Evolutionary conservation across 768 basidiomycete species (phyloP).

Genomic region (Leucocoprinus sp.): DNA sequence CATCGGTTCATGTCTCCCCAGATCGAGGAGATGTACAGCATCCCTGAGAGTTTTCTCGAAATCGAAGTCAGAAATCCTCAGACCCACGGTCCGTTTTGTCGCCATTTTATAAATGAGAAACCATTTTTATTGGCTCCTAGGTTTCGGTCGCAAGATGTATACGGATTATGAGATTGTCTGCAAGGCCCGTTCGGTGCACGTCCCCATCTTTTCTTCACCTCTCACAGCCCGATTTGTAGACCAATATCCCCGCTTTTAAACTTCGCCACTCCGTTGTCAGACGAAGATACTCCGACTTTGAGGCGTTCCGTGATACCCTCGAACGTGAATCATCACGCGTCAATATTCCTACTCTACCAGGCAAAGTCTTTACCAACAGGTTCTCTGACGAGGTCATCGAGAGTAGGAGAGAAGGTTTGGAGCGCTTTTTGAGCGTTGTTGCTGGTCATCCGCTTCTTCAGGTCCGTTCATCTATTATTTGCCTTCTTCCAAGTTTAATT

Average conservation of each 20-base stretch:
- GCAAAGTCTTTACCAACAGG: constrained; percentile 96
- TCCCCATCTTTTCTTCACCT: constrained; percentile 1
- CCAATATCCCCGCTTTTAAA: constrained; percentile 99
- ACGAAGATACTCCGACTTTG: constrained; percentile 87
- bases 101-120: constrained; percentile 2
- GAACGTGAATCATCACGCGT: constrained; percentile 96
- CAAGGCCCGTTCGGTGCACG: constrained; percentile 53
- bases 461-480: constrained; percentile 41
- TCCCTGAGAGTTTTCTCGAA: constrained; percentile 94
- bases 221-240: constrained; percentile 36
- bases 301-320: constrained; percentile 95
- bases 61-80: constrained; percentile 97
- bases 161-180: constrained; percentile 99
- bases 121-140: constrained; percentile 29
- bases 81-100: constrained; percentile 69
- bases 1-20: constrained; percentile 23
- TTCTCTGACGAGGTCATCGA: constrained; percentile 99
- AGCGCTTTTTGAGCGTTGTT: constrained; percentile 91
- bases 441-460: constrained; percentile 96
- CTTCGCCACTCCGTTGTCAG: constrained; percentile 87
- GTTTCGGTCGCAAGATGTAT: constrained; percentile 97
- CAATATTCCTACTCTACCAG: constrained; percentile 94
- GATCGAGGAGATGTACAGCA: constrained; percentile 98
- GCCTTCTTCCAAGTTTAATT: not conserved
- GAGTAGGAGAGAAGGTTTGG: constrained; percentile 81